Evolutionary conservation across 2,329 filamentous ascomycete genomes (phyloP).

Genomic region (Trichoderma koningiopsis): DNA sequence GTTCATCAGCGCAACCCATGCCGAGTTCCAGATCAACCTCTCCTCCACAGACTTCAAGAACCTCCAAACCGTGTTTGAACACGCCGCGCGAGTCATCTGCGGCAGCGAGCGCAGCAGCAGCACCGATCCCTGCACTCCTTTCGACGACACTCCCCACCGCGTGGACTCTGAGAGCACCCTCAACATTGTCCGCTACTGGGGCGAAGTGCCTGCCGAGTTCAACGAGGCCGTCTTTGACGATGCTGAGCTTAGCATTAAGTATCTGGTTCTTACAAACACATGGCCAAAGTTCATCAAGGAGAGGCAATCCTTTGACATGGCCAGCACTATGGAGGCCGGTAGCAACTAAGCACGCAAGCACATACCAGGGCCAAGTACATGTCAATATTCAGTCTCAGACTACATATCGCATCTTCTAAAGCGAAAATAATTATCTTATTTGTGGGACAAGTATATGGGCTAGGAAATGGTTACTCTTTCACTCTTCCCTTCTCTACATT

Average conservation of each 20-base stretch:
- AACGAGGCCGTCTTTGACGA: constrained; percentile 59
- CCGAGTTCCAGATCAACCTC: constrained; percentile 69
- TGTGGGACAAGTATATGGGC: background rate
- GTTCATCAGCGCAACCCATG: constrained; percentile 62
- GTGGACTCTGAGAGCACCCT: constrained; percentile 29
- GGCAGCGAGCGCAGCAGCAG: constrained; percentile 41
- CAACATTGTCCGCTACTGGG: constrained; percentile 41
- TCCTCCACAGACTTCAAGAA: constrained; percentile 57
- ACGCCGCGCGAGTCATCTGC: constrained; percentile 50
- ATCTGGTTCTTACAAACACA: constrained; percentile 69
- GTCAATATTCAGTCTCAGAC: constrained; percentile 4
- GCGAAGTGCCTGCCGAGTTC: constrained; percentile 55
- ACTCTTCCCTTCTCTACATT: background rate
- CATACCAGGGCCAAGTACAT: too few relatives aligned
- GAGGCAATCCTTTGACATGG: constrained; percentile 37
- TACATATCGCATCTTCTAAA: background rate
- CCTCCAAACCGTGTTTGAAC: constrained; percentile 60
- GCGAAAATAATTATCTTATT: constrained; percentile 14
- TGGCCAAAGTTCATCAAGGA: constrained; percentile 61
- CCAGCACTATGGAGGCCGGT: constrained; percentile 26
- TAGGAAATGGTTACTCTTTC: background rate
- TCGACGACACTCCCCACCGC: constrained; percentile 38
- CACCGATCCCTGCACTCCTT: constrained; percentile 49
- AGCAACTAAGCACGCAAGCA: background rate
- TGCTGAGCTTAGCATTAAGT: constrained; percentile 64